Conservation (phyloP, 306 rosid genomes). For the Urtica urens region DNA sequence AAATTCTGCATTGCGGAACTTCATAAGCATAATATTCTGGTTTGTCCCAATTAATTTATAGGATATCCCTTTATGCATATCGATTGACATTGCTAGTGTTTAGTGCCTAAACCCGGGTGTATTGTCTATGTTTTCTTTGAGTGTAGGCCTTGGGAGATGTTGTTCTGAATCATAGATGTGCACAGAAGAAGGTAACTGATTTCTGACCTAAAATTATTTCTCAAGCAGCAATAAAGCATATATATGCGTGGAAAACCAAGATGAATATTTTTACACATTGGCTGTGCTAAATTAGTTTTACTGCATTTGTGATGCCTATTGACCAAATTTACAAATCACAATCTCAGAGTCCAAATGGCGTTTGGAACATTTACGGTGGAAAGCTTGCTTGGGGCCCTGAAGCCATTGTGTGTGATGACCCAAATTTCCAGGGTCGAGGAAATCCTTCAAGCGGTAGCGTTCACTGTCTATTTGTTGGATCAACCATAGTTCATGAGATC, state of each 20-base stretch:
- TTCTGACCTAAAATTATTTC: too few species aligned
- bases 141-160: conserved; percentile 62
- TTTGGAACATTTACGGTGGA: conserved; percentile 82
- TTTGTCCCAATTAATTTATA: conserved; percentile 21
- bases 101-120: background rate
- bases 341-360: conserved; percentile 65
- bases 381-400: conserved; percentile 74
- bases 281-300: too few species aligned
- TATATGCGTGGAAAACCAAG: too few species aligned
- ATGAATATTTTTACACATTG: too few species aligned
- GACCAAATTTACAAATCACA: conserved; percentile 15
- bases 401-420: conserved; percentile 77
- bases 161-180: conserved; percentile 74
- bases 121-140: conserved; percentile 1
- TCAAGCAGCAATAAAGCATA: too few species aligned
- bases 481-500: too few species aligned
- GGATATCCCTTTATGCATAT: conserved; percentile 10
- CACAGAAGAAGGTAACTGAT: conserved; percentile 62
- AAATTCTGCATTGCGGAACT: conserved; percentile 50
- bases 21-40: conserved; percentile 65
- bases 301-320: background rate
- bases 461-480: background rate
- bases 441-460: conserved; percentile 60
- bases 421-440: conserved; percentile 66
- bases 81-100: too few species aligned